A percentile compares a stretch with the other conserved stretches of the same genome.
phyloP scores from a whole-genome alignment of 306 rosid genomes.

The Cucumis cinereus region DNA sequence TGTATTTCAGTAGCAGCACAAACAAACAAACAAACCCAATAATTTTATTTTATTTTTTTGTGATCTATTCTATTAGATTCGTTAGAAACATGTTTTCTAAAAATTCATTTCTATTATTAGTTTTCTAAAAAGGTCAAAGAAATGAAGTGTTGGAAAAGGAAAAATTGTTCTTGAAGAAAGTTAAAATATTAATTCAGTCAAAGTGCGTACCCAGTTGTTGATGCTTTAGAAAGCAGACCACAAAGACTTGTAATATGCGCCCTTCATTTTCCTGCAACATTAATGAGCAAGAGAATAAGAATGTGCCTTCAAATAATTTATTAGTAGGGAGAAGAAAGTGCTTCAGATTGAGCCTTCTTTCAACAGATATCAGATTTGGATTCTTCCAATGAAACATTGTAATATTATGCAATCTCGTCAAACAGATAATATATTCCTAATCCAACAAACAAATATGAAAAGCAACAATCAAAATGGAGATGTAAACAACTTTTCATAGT shows the following conservation, averaged over 20 bases:
- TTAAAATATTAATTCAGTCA: neutral
- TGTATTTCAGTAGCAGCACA: neutral
- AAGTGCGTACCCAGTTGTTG: constrained; percentile 1
- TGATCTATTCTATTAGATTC: neutral
- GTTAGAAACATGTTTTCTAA: neutral
- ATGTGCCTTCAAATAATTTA: neutral
- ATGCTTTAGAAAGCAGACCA: constrained; percentile 1
- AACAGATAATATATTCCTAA: constrained; percentile 1
- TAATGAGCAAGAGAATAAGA: constrained; percentile 4
- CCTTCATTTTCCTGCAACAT: constrained; percentile 6
- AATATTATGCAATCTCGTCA: neutral
- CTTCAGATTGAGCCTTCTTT: neutral
- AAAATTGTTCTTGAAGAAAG: neutral
- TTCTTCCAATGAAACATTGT: neutral
- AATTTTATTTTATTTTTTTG: neutral
- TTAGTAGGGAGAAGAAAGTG: neutral
- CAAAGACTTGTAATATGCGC: neutral
- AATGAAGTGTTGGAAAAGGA: neutral
- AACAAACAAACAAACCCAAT: neutral
- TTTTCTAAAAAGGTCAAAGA: neutral
- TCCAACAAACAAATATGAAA: neutral
- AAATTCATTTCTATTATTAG: neutral
- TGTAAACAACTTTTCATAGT: neutral
- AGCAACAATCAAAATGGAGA: neutral
- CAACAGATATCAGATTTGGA: constrained; percentile 3